A percentile compares a stretch with the other conserved stretches of the same genome.
phyloP scores from a whole-genome alignment of 2,329 filamentous ascomycete genomes.

The Passalora sequoiae region DNA sequence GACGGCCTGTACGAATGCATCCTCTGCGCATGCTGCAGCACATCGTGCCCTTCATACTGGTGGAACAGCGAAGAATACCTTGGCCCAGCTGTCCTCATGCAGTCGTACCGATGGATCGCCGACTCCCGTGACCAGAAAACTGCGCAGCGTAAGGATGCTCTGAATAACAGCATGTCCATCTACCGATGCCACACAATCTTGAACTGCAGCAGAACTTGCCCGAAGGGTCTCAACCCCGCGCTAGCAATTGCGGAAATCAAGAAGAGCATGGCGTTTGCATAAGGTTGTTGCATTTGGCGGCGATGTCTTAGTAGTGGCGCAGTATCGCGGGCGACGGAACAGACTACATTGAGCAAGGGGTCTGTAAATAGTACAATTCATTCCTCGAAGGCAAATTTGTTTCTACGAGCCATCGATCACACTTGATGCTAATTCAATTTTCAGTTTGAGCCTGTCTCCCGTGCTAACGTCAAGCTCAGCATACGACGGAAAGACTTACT shows the following conservation, averaged over 20 bases:
- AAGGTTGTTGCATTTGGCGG: background rate
- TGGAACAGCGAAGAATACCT: conserved; percentile 99
- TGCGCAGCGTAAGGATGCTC: conserved; percentile 77
- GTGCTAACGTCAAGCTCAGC: too few relatives aligned
- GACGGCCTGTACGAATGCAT: conserved; percentile 99
- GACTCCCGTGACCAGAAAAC: conserved; percentile 91
- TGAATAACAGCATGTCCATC: conserved; percentile 98
- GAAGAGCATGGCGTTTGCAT: conserved; percentile 75
- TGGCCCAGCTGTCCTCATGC: conserved; percentile 89
- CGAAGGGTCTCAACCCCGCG: conserved; percentile 96
- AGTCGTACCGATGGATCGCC: conserved; percentile 95
- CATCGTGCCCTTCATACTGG: conserved; percentile 99
- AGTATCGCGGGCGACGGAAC: conserved; percentile 1
- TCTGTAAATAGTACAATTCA: conserved; percentile 5
- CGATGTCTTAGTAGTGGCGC: background rate
- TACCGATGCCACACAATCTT: conserved; percentile 99
- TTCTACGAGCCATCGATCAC: too few relatives aligned
- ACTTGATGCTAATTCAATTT: too few relatives aligned
- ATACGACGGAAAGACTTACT: too few relatives aligned
- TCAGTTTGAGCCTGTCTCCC: too few relatives aligned
- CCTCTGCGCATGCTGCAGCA: conserved; percentile 97
- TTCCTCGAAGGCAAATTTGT: too few relatives aligned
- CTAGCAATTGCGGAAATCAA: conserved; percentile 96
- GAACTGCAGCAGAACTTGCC: conserved; percentile 96
- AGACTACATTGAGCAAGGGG: background rate